Conservation (phyloP, 2,329 filamentous ascomycete genomes). For the Aspergillus ruber region DNA sequence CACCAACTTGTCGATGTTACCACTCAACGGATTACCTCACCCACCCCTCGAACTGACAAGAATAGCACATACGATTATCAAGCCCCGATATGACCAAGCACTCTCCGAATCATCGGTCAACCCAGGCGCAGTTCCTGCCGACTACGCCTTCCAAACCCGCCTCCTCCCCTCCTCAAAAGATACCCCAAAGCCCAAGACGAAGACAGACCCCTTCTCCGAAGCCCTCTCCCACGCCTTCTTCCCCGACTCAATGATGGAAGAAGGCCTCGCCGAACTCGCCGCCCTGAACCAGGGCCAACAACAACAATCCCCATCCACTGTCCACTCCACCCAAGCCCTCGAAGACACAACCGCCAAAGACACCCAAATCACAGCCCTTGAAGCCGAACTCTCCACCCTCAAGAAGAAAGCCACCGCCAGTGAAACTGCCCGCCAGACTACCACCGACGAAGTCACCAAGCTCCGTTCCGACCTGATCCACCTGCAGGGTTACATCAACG, state of each 20-base stretch:
- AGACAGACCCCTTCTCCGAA: slow-evolving; percentile 25
- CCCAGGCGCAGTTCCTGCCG: slow-evolving; percentile 34
- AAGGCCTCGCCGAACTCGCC: slow-evolving; percentile 35
- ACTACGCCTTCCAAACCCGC: slow-evolving; percentile 38
- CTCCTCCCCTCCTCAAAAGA: slow-evolving; percentile 17
- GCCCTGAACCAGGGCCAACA: slow-evolving; percentile 16
- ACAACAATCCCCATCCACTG: background rate
- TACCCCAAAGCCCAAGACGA: slow-evolving; percentile 3
- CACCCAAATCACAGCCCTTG: slow-evolving; percentile 25
- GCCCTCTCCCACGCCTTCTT: slow-evolving; percentile 35
- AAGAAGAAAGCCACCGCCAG: slow-evolving; percentile 31
- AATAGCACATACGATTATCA: slow-evolving; percentile 59
- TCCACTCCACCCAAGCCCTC: background rate
- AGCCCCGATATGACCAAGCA: slow-evolving; percentile 54
- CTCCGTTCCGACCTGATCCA: slow-evolving; percentile 30
- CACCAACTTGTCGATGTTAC: slow-evolving; percentile 71
- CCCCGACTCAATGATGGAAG: slow-evolving; percentile 32
- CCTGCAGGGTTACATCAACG: slow-evolving; percentile 32
- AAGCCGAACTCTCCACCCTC: slow-evolving; percentile 34
- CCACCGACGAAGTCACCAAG: slow-evolving; percentile 29
- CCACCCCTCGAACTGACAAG: slow-evolving; percentile 37
- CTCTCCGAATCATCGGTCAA: slow-evolving; percentile 29
- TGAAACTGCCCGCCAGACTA: slow-evolving; percentile 30
- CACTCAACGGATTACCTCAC: slow-evolving; percentile 48
- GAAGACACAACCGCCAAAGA: slow-evolving; percentile 18